Conservation (phyloP, 139 green algal species). For the Nannochloris sp. region DNA sequence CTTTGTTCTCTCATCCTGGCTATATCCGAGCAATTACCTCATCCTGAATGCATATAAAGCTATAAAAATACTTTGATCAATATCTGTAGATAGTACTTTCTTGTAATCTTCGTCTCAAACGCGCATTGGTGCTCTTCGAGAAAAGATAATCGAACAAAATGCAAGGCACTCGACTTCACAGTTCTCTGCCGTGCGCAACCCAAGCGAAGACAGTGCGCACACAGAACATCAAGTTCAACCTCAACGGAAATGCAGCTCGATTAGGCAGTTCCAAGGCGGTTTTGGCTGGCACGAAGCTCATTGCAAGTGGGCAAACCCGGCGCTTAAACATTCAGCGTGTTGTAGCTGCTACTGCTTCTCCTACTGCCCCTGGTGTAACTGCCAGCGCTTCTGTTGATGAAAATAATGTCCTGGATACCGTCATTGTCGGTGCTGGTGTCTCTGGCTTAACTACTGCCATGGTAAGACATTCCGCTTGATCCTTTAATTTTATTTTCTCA, state of each 20-base stretch:
- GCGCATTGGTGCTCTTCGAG: no score
- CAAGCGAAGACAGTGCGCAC: background rate
- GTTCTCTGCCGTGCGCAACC: background rate
- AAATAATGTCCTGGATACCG: conserved; percentile 17
- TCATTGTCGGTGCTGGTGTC: conserved; percentile 38
- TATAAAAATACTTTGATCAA: no score
- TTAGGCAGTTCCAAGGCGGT: background rate
- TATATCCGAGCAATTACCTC: no score
- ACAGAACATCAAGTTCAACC: no score
- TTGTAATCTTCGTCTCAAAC: no score
- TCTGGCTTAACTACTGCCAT: conserved; percentile 55
- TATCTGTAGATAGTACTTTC: no score
- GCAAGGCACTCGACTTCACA: background rate
- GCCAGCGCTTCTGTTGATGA: background rate
- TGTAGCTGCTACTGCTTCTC: background rate
- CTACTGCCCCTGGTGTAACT: background rate
- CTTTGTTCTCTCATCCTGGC: no score
- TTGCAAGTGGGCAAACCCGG: background rate
- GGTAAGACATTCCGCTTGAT: no score
- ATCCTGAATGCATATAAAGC: no score
- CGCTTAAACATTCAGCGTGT: background rate
- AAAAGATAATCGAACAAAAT: no score
- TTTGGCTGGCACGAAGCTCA: background rate
- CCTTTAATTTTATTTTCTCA: background rate
- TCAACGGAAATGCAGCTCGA: background rate